These are phyloP conservation scores for Bremia lactucae DNA, from an alignment of 352 stramenopile species.

Conservation along the genomic window DNA sequence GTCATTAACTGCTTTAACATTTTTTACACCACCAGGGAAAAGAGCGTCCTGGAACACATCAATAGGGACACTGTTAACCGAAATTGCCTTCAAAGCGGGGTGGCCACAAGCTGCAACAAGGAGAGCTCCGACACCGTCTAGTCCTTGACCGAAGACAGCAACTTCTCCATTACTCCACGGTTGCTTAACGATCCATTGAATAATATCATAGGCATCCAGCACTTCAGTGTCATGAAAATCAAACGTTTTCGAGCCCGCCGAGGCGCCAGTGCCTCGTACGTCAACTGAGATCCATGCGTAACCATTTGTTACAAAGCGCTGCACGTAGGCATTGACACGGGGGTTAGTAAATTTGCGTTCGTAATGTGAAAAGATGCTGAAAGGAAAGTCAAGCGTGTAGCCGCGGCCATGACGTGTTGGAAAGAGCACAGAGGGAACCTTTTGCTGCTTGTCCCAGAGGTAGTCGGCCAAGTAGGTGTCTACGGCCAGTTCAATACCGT, in stretches of 20 bases:
- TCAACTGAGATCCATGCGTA: slow-evolving; percentile 75
- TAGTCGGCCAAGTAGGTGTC: slow-evolving; percentile 67
- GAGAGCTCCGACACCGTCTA: slow-evolving; percentile 60
- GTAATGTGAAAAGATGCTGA: slow-evolving; percentile 59
- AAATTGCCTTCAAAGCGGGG: slow-evolving; percentile 57
- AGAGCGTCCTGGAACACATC: slow-evolving; percentile 65
- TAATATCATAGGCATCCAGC: slow-evolving; percentile 60
- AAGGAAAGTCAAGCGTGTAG: slow-evolving; percentile 72
- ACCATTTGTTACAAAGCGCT: slow-evolving; percentile 58
- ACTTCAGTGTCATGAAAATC: slow-evolving; percentile 66
- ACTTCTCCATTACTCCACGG: slow-evolving; percentile 75
- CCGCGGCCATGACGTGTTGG: slow-evolving; percentile 68
- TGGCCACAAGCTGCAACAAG: slow-evolving; percentile 50
- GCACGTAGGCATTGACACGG: slow-evolving; percentile 60
- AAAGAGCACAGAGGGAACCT: slow-evolving; percentile 59
- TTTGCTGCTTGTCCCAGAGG: slow-evolving; percentile 42
- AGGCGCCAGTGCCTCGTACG: slow-evolving; percentile 66
- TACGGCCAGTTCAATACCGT: slow-evolving; percentile 60
- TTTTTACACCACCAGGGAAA: slow-evolving; percentile 68
- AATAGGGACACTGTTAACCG: slow-evolving; percentile 55
- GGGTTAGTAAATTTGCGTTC: slow-evolving; percentile 72
- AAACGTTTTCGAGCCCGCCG: slow-evolving; percentile 42
- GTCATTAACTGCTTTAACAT: slow-evolving; percentile 51
- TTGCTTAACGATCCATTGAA: slow-evolving; percentile 75
- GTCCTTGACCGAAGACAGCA: slow-evolving; percentile 52